Evolutionary conservation across 2,329 filamentous ascomycete genomes (phyloP), one percentile per base, ranked within the genome.

Genomic region (Trichophyton benhamiae): DNA sequence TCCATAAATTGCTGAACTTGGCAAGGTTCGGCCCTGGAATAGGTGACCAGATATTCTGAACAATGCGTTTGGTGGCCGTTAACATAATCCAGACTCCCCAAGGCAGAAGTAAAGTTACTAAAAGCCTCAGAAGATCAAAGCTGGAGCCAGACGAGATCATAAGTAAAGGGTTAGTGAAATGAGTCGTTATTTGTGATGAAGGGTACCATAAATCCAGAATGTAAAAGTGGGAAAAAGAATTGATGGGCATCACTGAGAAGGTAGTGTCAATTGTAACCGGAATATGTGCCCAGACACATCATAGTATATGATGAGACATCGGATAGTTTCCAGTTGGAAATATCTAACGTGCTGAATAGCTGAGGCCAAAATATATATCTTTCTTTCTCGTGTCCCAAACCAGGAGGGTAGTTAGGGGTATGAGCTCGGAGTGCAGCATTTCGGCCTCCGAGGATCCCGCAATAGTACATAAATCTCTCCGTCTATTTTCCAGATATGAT

Each of bases 21-120:
- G 65, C 65, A 55, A 66, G 60, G 44, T 42, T 63, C 7, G 65
- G 65, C 0, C 65, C 65, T 27, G 65, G 65, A 41, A 66, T 65
- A 7, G 61, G 64, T 33, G 62, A 68, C 48, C 46, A 49, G 13
- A 60, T 20, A 33, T 25, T 60, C 15, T 42, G 60, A 27, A 53
- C 33, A 42, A 61, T 53, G n/a, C 48, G 33, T 9, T 36, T 57
- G 36, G 27, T 27, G 11, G 58, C 17, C 3, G 38, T 57, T 46
- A 60, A n/a, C 44, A 61, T 25, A 11, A 53, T 44, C 60, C 57
- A 63, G 17, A 46, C 33, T 17, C 30, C 41, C 25, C 55, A 17
- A 7, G 42, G 9, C 36, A 48, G 36, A 4, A 33, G 48, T 60
- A 63, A 3, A 1, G 46, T 5, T 17, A 15, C 20, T 7, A 55